Percentiles rank a stretch among this genome's conserved stretches.
phyloP scores from a whole-genome alignment of 139 green algal genomes.

The Coelastrella sp. region DNA sequence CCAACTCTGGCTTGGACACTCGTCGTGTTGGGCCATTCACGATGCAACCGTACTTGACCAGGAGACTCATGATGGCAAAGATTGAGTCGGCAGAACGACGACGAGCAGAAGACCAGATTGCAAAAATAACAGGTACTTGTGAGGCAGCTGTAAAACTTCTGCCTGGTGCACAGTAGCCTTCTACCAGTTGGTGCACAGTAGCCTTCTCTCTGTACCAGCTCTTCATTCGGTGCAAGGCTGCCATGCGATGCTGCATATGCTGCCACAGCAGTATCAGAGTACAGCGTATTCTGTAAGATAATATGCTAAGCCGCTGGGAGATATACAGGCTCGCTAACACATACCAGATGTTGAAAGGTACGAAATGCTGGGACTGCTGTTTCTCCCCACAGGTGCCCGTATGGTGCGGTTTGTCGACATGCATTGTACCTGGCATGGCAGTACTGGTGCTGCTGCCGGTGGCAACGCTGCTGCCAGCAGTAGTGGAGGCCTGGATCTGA shows the following conservation, averaged over 20 bases:
- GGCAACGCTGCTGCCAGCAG: background rate
- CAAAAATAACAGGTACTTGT: conserved; percentile 12
- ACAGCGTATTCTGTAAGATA: too few species aligned
- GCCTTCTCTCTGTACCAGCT: too few species aligned
- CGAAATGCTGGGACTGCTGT: background rate
- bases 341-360: too few species aligned
- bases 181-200: background rate
- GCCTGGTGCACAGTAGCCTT: background rate
- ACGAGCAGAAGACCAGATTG: conserved; percentile 18
- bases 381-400: background rate
- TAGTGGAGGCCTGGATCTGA: conserved; percentile 17
- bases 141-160: background rate
- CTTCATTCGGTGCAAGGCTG: too few species aligned
- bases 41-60: background rate
- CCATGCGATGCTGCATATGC: too few species aligned
- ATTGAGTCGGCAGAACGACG: conserved; percentile 25
- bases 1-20: background rate
- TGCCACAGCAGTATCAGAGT: too few species aligned
- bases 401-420: conserved; percentile 29
- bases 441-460: conserved; percentile 22
- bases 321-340: too few species aligned
- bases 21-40: conserved; percentile 41
- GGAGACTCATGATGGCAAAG: background rate
- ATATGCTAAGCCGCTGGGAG: too few species aligned
- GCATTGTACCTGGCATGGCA: conserved; percentile 38